Evolutionary conservation across 306 rosid genomes (phyloP), one percentile per base, ranked within the genome.

Genomic region (Sicyos edulis): DNA sequence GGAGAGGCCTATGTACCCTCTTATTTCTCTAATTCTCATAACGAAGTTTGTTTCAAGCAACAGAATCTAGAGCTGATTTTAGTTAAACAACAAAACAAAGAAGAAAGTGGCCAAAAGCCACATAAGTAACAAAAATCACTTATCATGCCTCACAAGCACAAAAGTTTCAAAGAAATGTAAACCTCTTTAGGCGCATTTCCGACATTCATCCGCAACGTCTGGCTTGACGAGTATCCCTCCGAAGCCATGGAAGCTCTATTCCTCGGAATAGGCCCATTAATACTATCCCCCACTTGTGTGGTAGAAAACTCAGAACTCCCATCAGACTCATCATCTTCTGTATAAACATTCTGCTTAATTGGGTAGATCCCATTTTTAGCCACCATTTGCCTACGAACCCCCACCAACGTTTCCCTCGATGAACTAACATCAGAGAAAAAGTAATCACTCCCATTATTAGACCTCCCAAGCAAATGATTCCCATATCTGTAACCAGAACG

Each of bases 261-360:
- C 73, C 74, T 82, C 12, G 85, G 79, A 75, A 83, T 72, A 51
- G 80, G 63, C n/a, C 92, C 92, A 77, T 90, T 90, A 73, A 90
- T 80, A 79, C 96, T 86, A 80, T 89, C 92, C 21, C 91, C 92
- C 11, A 80, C 92, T 64, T 85, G 99, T 4, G 97, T 89, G 17
- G 88, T 83, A 32, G 97, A 95, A 74, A 87, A 87, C 74, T 95
- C 99, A 0, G 97, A 95, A 84, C 97, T 89, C 0, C 81, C 95
- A 0, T 91, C 99, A 0, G 96, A 85, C 6, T 92, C 89, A 55
- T 91, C 97, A 44, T 89, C 96, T 78, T 95, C 99, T 0, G 88
- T 84, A 69, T 77, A 91, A 37, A 85, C 88, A 80, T 80, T 83
- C 73, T 72, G 85, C 80, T 84, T 78, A 45, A 70, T 83, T 4